Evolutionary conservation across 805 yeast genomes (phyloP).

Genomic region (Candida stauntonica): DNA sequence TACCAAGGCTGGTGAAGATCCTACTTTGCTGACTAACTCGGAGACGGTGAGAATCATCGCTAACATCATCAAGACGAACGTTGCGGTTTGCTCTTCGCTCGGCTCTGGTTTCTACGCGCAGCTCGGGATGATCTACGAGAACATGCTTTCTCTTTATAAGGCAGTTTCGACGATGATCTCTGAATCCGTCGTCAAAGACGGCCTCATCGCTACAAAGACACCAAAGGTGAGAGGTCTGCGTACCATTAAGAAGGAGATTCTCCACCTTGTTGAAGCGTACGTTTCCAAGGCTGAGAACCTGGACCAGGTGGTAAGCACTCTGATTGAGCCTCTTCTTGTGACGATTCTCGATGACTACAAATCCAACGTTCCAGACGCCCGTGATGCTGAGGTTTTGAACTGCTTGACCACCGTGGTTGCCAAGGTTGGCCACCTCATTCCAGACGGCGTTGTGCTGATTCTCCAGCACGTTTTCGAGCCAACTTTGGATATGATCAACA

Average conservation of each 20-base stretch:
- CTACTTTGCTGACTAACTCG: slow-evolving; percentile 66
- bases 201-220: slow-evolving; percentile 87
- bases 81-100: slow-evolving; percentile 88
- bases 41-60: slow-evolving; percentile 92
- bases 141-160: slow-evolving; percentile 82
- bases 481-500: slow-evolving; percentile 92
- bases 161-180: slow-evolving; percentile 88
- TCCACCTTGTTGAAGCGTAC: slow-evolving; percentile 85
- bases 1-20: slow-evolving; percentile 78
- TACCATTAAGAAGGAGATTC: slow-evolving; percentile 91
- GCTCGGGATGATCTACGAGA: slow-evolving; percentile 78
- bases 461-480: slow-evolving; percentile 90
- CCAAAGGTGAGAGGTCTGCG: slow-evolving; percentile 94
- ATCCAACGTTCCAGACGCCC: slow-evolving; percentile 87
- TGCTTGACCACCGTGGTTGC: slow-evolving; percentile 89
- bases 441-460: slow-evolving; percentile 83
- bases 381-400: slow-evolving; percentile 95
- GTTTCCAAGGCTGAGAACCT: slow-evolving; percentile 77
- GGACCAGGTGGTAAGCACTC: slow-evolving; percentile 77
- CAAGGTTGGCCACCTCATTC: slow-evolving; percentile 82
- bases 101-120: slow-evolving; percentile 91
- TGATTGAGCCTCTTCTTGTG: slow-evolving; percentile 75
- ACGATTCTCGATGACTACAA: slow-evolving; percentile 89
- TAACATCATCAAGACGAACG: slow-evolving; percentile 91
- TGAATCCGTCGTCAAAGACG: slow-evolving; percentile 71